Conservation (phyloP, 306 rosid genomes). For the Gastrolobium bilobum region DNA sequence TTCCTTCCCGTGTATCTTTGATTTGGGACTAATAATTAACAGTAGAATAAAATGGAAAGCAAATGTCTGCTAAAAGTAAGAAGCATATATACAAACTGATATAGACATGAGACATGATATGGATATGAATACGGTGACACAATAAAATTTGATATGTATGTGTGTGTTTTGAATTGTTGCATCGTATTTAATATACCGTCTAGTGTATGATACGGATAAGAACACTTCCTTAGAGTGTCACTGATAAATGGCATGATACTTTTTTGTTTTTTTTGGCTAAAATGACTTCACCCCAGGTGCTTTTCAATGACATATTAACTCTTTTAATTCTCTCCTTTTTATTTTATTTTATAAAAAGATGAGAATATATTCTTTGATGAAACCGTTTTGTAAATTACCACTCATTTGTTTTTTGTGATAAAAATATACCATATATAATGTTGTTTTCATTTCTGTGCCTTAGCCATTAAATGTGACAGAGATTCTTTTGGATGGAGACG, state of each 20-base stretch:
- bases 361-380: conserved; percentile 24
- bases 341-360: background rate
- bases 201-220: background rate
- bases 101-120: conserved; percentile 1
- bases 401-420: background rate
- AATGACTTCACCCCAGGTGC: conserved; percentile 31
- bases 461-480: conserved; percentile 44
- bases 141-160: background rate
- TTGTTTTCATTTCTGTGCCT: conserved; percentile 13
- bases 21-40: background rate
- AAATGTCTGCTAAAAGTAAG: conserved; percentile 18
- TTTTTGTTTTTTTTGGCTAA: background rate
- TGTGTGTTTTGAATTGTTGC: background rate
- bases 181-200: conserved; percentile 8
- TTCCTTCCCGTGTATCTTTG: conserved; percentile 32
- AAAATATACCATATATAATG: background rate
- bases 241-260: background rate
- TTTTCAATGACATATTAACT: conserved; percentile 6
- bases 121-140: background rate
- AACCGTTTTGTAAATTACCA: conserved; percentile 17
- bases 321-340: background rate
- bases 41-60: conserved; percentile 12
- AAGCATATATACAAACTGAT: conserved; percentile 6
- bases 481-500: conserved; percentile 52
- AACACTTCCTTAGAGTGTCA: background rate